phyloP scores from a whole-genome alignment of 768 basidiomycete genomes.

The Kockovaella imperatae region DNA sequence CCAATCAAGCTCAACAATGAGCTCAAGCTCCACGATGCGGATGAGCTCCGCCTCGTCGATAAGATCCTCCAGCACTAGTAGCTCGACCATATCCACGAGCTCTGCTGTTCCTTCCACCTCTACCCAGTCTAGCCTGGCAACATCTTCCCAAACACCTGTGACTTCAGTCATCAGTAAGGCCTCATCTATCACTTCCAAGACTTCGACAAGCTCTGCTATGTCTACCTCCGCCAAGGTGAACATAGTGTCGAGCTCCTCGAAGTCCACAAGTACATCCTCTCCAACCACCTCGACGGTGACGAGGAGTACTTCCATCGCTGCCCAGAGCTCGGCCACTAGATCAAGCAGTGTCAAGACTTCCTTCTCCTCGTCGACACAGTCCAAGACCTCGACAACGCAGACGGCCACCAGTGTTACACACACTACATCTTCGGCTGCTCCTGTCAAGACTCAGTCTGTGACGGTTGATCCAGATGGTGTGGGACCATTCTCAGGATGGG shows the following conservation, averaged over 20 bases:
- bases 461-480: constrained; percentile 21
- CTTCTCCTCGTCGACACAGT: neutral
- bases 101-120: no score
- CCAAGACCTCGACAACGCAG: neutral
- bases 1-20: no score
- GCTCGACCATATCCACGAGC: no score
- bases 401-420: neutral
- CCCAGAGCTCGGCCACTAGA: neutral
- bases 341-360: neutral
- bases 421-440: neutral
- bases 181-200: constrained; percentile 1
- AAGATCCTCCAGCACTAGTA: no score
- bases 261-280: constrained; percentile 2
- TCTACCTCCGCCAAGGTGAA: constrained; percentile 1
- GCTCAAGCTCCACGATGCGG: no score
- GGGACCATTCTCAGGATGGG: constrained; percentile 37
- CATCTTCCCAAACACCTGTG: no score
- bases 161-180: neutral
- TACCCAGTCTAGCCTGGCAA: no score
- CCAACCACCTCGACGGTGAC: constrained; percentile 9
- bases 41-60: no score
- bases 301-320: neutral
- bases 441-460: neutral
- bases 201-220: constrained; percentile 2
- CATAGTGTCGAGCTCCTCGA: neutral